phyloP scores from a whole-genome alignment of 1,139 yeast genomes.

The Sugiyamaella pinicola region DNA sequence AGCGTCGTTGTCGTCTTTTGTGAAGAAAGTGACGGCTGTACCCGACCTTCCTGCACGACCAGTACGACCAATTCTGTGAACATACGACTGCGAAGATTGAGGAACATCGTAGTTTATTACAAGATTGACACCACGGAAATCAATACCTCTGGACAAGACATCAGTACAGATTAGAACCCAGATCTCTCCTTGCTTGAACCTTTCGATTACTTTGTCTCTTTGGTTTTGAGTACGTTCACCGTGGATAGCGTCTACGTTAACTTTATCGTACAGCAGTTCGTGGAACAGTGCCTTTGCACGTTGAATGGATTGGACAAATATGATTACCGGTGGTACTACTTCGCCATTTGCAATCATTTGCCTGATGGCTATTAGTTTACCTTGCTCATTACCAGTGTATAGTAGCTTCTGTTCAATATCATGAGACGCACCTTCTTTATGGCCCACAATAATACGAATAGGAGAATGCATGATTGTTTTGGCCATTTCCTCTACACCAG shows the following conservation, averaged over 20 bases:
- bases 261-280: slow-evolving; percentile 84
- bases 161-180: slow-evolving; percentile 98
- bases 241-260: slow-evolving; percentile 94
- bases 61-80: slow-evolving; percentile 97
- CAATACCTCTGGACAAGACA: slow-evolving; percentile 94
- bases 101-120: slow-evolving; percentile 98
- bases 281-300: slow-evolving; percentile 95
- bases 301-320: slow-evolving; percentile 86
- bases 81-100: slow-evolving; percentile 89
- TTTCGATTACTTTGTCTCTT: slow-evolving; percentile 79
- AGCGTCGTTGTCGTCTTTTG: slow-evolving; percentile 79
- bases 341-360: slow-evolving; percentile 78
- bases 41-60: slow-evolving; percentile 94
- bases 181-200: slow-evolving; percentile 84
- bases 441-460: slow-evolving; percentile 85
- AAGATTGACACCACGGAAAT: slow-evolving; percentile 91
- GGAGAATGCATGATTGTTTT: slow-evolving; percentile 82
- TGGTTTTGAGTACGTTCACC: slow-evolving; percentile 92
- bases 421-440: slow-evolving; percentile 87
- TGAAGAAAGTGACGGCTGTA: slow-evolving; percentile 86
- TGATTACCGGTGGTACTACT: slow-evolving; percentile 88
- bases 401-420: slow-evolving; percentile 82
- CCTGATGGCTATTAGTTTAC: slow-evolving; percentile 86
- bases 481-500: slow-evolving; percentile 89
- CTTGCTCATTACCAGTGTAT: slow-evolving; percentile 92